phyloP scores from a whole-genome alignment of 1,139 yeast genomes.

The Kazachstania sp. region DNA sequence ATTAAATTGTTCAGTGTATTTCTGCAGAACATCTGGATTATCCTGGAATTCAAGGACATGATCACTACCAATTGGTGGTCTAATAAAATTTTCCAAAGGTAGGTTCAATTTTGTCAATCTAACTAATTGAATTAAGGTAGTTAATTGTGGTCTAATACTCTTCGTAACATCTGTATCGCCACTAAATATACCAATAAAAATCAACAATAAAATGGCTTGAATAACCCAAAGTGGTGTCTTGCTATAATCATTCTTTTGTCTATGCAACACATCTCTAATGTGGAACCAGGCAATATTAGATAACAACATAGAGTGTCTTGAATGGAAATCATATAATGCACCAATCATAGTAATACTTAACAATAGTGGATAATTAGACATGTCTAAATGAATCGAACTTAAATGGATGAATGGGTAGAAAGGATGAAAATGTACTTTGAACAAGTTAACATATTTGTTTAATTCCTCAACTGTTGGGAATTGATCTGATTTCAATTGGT shows the following conservation, averaged over 20 bases:
- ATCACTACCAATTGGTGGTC: constrained; percentile 45
- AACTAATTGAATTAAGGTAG: constrained; percentile 69
- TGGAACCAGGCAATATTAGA: constrained; percentile 74
- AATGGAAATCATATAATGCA: constrained; percentile 77
- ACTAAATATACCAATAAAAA: constrained; percentile 74
- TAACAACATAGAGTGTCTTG: constrained; percentile 62
- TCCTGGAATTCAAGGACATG: constrained; percentile 29
- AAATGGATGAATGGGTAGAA: constrained; percentile 81
- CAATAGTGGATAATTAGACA: constrained; percentile 65
- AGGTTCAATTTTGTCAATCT: constrained; percentile 67
- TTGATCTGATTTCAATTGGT: constrained; percentile 45
- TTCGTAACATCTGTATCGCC: constrained; percentile 67
- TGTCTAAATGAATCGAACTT: constrained; percentile 51
- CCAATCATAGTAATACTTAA: constrained; percentile 84
- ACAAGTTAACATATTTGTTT: constrained; percentile 62
- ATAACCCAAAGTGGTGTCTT: constrained; percentile 82
- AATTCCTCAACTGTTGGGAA: constrained; percentile 70
- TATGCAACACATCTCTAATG: constrained; percentile 68
- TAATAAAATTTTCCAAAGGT: constrained; percentile 54
- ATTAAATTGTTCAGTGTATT: constrained; percentile 27
- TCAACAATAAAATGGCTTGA: constrained; percentile 73
- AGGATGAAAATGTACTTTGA: constrained; percentile 65
- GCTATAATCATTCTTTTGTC: constrained; percentile 45
- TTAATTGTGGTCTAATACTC: constrained; percentile 65
- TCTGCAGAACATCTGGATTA: constrained; percentile 31